Evolutionary conservation across 2,329 filamentous ascomycete genomes (phyloP), one percentile per base, ranked within the genome.

Genomic region (Colletotrichum australisinense): DNA sequence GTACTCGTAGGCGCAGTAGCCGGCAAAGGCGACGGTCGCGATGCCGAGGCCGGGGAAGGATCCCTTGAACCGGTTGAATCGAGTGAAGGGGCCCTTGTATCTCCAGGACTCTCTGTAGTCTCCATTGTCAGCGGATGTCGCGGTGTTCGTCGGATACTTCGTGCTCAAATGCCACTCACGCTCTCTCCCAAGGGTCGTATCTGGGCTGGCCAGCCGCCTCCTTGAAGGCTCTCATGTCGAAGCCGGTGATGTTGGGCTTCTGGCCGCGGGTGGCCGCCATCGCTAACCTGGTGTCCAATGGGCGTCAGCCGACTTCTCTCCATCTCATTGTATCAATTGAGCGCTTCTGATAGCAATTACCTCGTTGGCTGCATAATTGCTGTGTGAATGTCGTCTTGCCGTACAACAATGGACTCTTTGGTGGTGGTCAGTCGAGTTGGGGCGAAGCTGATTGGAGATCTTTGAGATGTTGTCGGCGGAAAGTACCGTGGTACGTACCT

Each of bases 41-140:
- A 96, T 97, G 76, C 97, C 97, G 79, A 99, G 89, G 74, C 97
- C 97, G 49, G 97, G 97, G 82, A 99, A 95, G 76, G 91, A 88
- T 79, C 90, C 88, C 86, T 93, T 95, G 88, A 98, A 97, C 78
- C 97, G 93, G 86, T 98, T 97, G 86, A 88, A 93, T 79, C 96
- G 91, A 77, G 92, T 93, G 88, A 98, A 98, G 67, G 91, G 92
- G 76, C 96, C 97, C 46, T 90, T 92, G 88, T 98, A 98, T 84
- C 97, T 91, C 97, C 97, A 99, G 81, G 94, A 90, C 88, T 99
- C 97, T 81, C 97, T 99, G 82, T 76, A 46, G 6, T 58, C 16
- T 49, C 69, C 22, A 53, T 55, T 63, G 58, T 76, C 58, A 76
- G 75, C 53, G 59, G 46, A 28, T 58, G 35, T 56, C 73, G 28